Conservation (phyloP, 164 flowering plant genomes). For the Aristolochia californica region DNA sequence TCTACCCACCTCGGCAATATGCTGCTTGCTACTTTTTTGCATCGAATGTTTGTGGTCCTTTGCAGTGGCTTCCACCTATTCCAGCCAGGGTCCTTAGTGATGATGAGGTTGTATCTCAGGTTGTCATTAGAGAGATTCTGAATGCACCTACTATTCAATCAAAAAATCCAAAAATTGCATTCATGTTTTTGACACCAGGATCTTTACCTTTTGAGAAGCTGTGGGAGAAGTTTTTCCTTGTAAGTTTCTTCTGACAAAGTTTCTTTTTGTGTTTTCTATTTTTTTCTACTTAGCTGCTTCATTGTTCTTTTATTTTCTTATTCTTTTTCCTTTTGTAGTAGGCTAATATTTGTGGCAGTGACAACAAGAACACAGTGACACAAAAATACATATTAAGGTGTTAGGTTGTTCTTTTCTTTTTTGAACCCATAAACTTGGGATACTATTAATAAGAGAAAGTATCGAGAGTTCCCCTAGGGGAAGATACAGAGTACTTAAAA, state of each 20-base stretch:
- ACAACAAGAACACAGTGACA: too few relatives aligned
- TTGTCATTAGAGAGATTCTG: slow-evolving; percentile 59
- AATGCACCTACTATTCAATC: slow-evolving; percentile 33
- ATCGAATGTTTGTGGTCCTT: slow-evolving; percentile 46
- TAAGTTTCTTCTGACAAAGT: slow-evolving; percentile 28
- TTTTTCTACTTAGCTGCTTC: background rate
- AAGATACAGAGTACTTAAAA: too few relatives aligned
- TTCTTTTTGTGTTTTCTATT: too few relatives aligned
- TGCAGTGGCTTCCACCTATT: slow-evolving; percentile 75
- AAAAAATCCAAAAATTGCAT: slow-evolving; percentile 69
- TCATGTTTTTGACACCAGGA: slow-evolving; percentile 81
- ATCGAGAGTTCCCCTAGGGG: too few relatives aligned
- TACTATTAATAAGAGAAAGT: too few relatives aligned
- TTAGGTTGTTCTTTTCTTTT: too few relatives aligned
- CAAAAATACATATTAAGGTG: too few relatives aligned
- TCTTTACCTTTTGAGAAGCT: slow-evolving; percentile 83
- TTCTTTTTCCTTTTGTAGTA: background rate
- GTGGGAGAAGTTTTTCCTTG: slow-evolving; percentile 85
- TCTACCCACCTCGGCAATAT: slow-evolving; percentile 57
- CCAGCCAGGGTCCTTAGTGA: slow-evolving; percentile 67
- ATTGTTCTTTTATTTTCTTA: background rate
- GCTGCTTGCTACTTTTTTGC: slow-evolving; percentile 63
- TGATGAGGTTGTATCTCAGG: slow-evolving; percentile 75
- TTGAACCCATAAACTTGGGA: too few relatives aligned
- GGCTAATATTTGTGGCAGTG: background rate